These are phyloP conservation scores for Sporisorium sorghi DNA, from an alignment of 1,284 basidiomycete genomes.

Conservation along the genomic window DNA sequence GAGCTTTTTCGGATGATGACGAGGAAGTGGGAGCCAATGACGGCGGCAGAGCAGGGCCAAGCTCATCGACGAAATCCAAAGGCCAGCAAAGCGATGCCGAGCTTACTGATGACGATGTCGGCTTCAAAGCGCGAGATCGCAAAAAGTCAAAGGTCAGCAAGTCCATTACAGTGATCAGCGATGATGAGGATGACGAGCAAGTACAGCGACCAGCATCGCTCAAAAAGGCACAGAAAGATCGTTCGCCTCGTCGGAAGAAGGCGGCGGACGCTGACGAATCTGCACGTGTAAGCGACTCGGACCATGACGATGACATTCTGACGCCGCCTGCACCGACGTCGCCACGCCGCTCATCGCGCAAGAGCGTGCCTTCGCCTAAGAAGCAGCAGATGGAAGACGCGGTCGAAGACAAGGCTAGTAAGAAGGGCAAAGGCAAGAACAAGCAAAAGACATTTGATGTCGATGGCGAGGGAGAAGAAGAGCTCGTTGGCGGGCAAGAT, in stretches of 20 bases:
- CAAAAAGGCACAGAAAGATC: not conserved
- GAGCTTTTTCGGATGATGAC: conserved; percentile 31
- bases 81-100: no score
- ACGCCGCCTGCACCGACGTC: conserved; percentile 26
- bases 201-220: not conserved
- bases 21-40: conserved; percentile 7
- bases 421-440: conserved; percentile 18
- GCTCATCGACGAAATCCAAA: conserved; percentile 12
- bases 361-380: conserved; percentile 28
- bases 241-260: not conserved
- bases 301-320: conserved; percentile 21
- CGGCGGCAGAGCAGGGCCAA: not conserved
- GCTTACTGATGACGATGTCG: conserved; percentile 13
- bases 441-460: conserved; percentile 31
- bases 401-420: not conserved
- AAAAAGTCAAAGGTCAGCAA: conserved; percentile 21
- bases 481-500: conserved; percentile 2
- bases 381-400: conserved; percentile 16
- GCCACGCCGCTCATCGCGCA: conserved; percentile 21
- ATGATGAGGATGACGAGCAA: conserved; percentile 1
- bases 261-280: not conserved
- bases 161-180: conserved; percentile 8
- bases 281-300: no score
- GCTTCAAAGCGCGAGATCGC: conserved; percentile 21
- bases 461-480: conserved; percentile 2